These are phyloP conservation scores for Stemphylium vesicarium DNA, from an alignment of 2,329 filamentous ascomycete genomes.

Conservation along the genomic window DNA sequence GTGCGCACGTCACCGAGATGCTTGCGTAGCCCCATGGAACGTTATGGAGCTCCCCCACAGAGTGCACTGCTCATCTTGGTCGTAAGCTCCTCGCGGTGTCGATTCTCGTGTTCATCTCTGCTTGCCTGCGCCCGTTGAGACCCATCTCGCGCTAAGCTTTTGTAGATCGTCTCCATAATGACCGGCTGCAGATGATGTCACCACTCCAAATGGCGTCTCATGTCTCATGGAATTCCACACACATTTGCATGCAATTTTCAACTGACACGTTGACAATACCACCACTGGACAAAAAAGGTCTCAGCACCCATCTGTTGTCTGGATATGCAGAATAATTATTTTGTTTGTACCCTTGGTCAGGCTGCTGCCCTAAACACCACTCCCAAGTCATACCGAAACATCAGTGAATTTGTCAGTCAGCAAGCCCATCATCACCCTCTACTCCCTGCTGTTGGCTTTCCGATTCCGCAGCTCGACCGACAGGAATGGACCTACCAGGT, in stretches of 20 bases:
- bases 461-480: conserved; percentile 35
- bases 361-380: conserved; percentile 51
- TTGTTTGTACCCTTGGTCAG: conserved; percentile 67
- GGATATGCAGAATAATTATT: conserved; percentile 57
- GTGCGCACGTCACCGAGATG: conserved; percentile 4
- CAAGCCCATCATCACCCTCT: conserved; percentile 52
- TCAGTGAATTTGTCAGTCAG: conserved; percentile 59
- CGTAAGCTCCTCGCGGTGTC: neutral
- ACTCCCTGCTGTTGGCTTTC: conserved; percentile 60
- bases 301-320: neutral
- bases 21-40: neutral
- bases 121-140: neutral
- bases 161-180: neutral
- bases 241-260: neutral
- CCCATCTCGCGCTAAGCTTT: neutral
- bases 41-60: neutral
- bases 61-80: neutral
- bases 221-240: neutral
- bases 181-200: conserved; percentile 36
- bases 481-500: conserved; percentile 35
- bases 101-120: neutral
- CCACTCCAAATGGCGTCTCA: conserved; percentile 22
- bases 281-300: neutral
- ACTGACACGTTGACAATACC: neutral
- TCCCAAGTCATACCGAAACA: conserved; percentile 51